Evolutionary conservation across 1,284 basidiomycete species (phyloP), one percentile per base, ranked within the genome.

Genomic region (Puccinia horiana): DNA sequence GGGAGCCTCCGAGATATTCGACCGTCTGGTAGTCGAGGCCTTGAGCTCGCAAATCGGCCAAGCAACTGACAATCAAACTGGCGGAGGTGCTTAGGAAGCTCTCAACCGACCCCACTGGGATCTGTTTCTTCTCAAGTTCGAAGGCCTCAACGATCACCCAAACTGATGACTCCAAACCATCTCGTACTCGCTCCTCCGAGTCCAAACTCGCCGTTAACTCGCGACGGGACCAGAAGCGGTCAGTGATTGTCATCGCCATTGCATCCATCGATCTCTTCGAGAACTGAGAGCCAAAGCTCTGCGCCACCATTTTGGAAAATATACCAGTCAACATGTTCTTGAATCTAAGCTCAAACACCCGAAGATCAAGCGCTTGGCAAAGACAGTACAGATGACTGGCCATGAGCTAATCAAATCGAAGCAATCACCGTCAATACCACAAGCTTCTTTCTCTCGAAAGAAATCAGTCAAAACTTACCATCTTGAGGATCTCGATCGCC

Each of bases 401-500:
- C 80, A 76, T 82, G 18, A 82, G 44, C 73, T 82, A 14, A 6
- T 0, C 32, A 79, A 61, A 3, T 32, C 26, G 56, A 32, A 37
- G n/a, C 47, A 73, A 72, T 72, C 37, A 58, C 29, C 40, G 52
- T n/a, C 44, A 78, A 23, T 4, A 47, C 29, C 14, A 67, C 42
- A 79, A 12, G n/a, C 52, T 12, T 54, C 23, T 23, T 8, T 9
- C 26, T 20, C 56, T 26, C 32, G 11, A 4, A 70, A 47, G n/a
- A 72, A 32, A 49, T 23, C 2, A 32, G 23, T 0, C 23, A 49
- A 32, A 14, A 52, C 42, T 58, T 49, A 86, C 83, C 84, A 93
- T 89, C 12, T 92, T 91, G 44, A 94, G 88, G 4, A 94, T 92
- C 83, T 95, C 93, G 11, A 93, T 88, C 1, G 93, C 90, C 83